Base-by-base conservation (phyloP, 805 yeast genomes). In the Suhomyces faveliae region DNA sequence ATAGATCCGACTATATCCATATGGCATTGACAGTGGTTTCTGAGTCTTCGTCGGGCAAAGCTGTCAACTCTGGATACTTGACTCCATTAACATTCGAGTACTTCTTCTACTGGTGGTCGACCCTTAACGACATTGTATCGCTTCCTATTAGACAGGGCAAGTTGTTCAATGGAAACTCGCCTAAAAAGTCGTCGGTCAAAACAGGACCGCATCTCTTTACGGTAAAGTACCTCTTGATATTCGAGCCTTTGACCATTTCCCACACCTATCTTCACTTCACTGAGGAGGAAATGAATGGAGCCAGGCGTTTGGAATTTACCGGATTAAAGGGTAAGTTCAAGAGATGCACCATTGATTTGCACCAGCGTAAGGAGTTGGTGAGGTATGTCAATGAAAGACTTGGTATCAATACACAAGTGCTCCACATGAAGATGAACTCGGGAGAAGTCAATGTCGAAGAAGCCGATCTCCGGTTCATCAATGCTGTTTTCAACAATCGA, bases 1-100 rank as follows among this genome's bases (percentile, higher is more conserved):
- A 83, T 71, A 71, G 98, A 60, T 86, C 96, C 52, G 84, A 89
- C 47, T 91, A 81, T 60, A 73, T 92, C 9, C 96, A 89, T 60
- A 50, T 73, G 54, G 71, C 76, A 4, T 56, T 73, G 5, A 59
- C 73, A 0, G 77, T 73, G 5, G 60, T 59, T 7, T 70, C 76
- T 1, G 61, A 59, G 13, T 61, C 74, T 0, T 38, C 54, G 4
- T 52, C 54, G 5, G 70, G 71, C 0, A 62, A 64, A 41, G 58
- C 67, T 9, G 61, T 61, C 47, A 73, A 72, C 51, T 59, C 67
- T 5, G 67, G 67, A 1, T 70, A 70, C 49, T 56, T 73, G 13
- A 64, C 77, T 1, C 78, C 78, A 0, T 51, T 70, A 33, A 60
- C 71, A 1, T 62, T 73, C 45, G 59, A 55, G 11, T 71, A 71